Conservation (phyloP, 2,329 filamentous ascomycete species). For the Xylariales sp. region DNA sequence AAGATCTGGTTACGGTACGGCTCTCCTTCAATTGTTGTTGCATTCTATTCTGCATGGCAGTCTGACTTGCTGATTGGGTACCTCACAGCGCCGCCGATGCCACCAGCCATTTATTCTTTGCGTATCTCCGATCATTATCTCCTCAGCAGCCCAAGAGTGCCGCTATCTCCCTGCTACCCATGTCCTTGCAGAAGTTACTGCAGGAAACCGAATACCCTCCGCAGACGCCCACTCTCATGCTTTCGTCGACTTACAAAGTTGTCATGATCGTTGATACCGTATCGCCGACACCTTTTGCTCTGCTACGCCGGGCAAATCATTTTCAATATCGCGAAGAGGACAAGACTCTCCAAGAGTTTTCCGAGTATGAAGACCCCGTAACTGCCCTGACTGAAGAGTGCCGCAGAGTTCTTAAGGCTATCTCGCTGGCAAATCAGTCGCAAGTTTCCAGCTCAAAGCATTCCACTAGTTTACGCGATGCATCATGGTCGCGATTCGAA, state of each 20-base stretch:
- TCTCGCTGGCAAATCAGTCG: slow-evolving; percentile 90
- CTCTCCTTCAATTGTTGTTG: slow-evolving; percentile 19
- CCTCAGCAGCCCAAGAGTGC: slow-evolving; percentile 78
- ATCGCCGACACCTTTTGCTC: slow-evolving; percentile 91
- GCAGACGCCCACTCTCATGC: slow-evolving; percentile 78
- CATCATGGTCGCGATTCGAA: slow-evolving; percentile 96
- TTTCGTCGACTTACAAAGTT: slow-evolving; percentile 85
- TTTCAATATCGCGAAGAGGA: slow-evolving; percentile 96
- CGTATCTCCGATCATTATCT: slow-evolving; percentile 89
- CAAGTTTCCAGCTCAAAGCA: slow-evolving; percentile 76
- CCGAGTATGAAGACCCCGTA: slow-evolving; percentile 89
- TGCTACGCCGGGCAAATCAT: slow-evolving; percentile 89
- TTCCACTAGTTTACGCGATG: slow-evolving; percentile 80
- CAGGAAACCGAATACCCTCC: slow-evolving; percentile 96
- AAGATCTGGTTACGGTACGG: slow-evolving; percentile 83
- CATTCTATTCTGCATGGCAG: slow-evolving; percentile 8
- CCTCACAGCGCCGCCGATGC: slow-evolving; percentile 84
- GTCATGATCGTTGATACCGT: slow-evolving; percentile 97
- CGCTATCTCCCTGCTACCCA: slow-evolving; percentile 86
- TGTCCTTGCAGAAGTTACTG: slow-evolving; percentile 89
- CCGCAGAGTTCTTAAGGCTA: slow-evolving; percentile 86
- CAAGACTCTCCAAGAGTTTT: slow-evolving; percentile 83
- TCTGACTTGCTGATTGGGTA: slow-evolving; percentile 47
- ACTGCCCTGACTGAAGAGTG: slow-evolving; percentile 93
- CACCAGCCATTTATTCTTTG: slow-evolving; percentile 96